A percentile compares a stretch with the other conserved stretches of the same genome.
phyloP scores from a whole-genome alignment of 257 asterid genomes.

The Solanum paucissectum region DNA sequence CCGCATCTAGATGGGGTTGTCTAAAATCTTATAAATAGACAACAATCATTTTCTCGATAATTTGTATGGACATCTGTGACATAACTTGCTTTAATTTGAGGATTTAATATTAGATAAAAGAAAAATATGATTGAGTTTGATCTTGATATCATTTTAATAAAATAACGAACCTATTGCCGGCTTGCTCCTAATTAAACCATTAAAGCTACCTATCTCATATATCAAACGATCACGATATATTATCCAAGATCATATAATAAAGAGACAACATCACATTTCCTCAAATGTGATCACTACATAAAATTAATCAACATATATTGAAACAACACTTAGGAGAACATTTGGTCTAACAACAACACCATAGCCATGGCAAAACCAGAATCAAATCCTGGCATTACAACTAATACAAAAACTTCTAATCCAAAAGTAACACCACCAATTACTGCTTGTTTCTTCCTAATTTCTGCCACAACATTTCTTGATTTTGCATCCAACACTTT shows the following conservation, averaged over 20 bases:
- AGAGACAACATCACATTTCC: not conserved
- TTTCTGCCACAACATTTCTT: conserved; percentile 46
- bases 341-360: conserved; percentile 41
- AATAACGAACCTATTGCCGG: not conserved
- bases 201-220: not conserved
- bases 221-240: not conserved
- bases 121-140: not conserved
- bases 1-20: not conserved
- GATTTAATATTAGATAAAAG: not conserved
- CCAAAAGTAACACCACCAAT: conserved; percentile 48
- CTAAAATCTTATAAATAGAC: not conserved
- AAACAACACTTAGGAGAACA: conserved; percentile 16
- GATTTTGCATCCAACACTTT: conserved; percentile 44
- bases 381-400: conserved; percentile 19
- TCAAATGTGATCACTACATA: not conserved
- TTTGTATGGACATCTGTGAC: not conserved
- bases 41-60: not conserved
- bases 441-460: conserved; percentile 47
- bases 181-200: not conserved
- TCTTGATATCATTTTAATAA: not conserved
- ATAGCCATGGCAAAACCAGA: conserved; percentile 39
- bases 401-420: conserved; percentile 36
- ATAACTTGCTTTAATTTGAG: not conserved
- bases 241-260: not conserved
- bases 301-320: not conserved